Base-by-base conservation (phyloP, 805 yeast species). In the Myxozyma lipomycoides region DNA sequence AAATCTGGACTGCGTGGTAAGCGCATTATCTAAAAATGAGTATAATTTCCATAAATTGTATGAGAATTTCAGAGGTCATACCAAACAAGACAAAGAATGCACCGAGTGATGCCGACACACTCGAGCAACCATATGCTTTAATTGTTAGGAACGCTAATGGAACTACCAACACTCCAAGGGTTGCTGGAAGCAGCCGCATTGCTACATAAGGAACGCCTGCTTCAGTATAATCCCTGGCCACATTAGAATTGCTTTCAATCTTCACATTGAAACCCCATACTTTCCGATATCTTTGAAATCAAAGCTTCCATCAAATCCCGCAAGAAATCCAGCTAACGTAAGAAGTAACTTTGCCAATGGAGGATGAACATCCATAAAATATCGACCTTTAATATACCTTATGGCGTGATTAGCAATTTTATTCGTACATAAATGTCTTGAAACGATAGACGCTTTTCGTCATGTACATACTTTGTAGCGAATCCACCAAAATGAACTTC, bases 401-500 rank as follows among this genome's bases (percentile, higher is more conserved):
- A 12, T 28, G n/a, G n/a, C n/a, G n/a, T n/a, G n/a, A n/a, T n/a
- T 6, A 7, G 39, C 65, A 60, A 6, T 7, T 10, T n/a, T 38
- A n/a, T 12, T 17, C 12, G n/a, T 12, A n/a, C 12, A 26, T 15
- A 23, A 35, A 12, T 40, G 46, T 15, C 12, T 41, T n/a, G n/a
- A 15, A 12, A 22, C 43, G 30, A 41, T 41, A 15, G 15, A 17
- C 12, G 15, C 43, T 12, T 12, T 12, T 38, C 15, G n/a, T 12
- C 15, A 12, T 17, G 12, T 38, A 12, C 12, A 12, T 89, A 93
- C 68, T 86, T 82, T 51, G 83, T 77, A 28, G 96, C 95, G 70
- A 91, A 93, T n/a, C 95, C 95, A 49, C 98, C 98, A 63, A 93
- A 93, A 69, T 86, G 95, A 37, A 86, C 93, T 68, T 91, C 98